Conservation (phyloP, 78 protist species). For the Dictyostelium firmibasis region DNA sequence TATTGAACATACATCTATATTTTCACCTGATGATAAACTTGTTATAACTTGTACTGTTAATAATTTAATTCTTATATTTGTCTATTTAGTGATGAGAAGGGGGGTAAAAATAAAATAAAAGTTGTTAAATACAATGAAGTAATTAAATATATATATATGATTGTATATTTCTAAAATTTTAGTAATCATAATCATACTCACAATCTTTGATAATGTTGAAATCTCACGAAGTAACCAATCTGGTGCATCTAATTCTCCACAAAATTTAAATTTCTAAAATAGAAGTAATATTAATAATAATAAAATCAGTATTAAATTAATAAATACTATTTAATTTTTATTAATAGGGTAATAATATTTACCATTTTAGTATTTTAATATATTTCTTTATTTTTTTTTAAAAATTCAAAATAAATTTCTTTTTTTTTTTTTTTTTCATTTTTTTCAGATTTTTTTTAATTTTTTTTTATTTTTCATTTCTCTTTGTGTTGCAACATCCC, state of each 20-base stretch:
- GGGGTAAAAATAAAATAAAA: not conserved
- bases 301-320: not conserved
- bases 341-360: not conserved
- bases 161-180: too few relatives aligned
- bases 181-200: not conserved
- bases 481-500: too few relatives aligned
- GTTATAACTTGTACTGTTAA: conserved; percentile 69
- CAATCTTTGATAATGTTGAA: conserved; percentile 81
- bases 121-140: too few relatives aligned
- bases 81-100: not conserved
- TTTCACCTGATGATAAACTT: conserved; percentile 45
- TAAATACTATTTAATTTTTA: not conserved
- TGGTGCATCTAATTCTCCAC: conserved; percentile 93
- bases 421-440: not conserved
- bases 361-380: conserved; percentile 22
- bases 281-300: not conserved
- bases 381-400: not conserved
- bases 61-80: conserved; percentile 75
- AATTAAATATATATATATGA: too few relatives aligned
- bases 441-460: not conserved
- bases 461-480: not conserved
- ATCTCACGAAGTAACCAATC: conserved; percentile 92
- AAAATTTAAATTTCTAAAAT: conserved; percentile 88
- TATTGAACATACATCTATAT: conserved; percentile 63
- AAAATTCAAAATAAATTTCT: not conserved